Evolutionary conservation across 768 basidiomycete genomes (phyloP), one percentile per base, ranked within the genome.

Genomic region (Cubamyces lactineus): DNA sequence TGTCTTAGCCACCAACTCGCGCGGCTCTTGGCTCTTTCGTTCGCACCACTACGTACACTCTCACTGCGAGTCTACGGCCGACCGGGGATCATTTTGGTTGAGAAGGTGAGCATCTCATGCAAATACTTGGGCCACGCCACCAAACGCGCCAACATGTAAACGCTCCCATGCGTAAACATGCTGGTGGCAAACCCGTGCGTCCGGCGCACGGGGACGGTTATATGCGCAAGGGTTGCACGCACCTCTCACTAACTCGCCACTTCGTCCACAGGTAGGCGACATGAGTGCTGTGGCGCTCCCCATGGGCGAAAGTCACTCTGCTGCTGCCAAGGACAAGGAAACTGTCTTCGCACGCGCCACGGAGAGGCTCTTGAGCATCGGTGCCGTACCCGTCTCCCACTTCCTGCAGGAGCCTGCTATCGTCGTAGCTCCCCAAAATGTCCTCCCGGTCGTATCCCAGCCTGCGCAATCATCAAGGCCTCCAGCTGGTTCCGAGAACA

Each of bases 351-450:
- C 62, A 17, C 51, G 19, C 11, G 52, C 53, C 47, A 63, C 62
- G 8, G 40, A 63, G 23, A 42, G 30, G 13, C 41, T 63, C 8
- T 16, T 55, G 26, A 16, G 21, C 42, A 59, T 63, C 28, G 62
- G 62, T 17, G 62, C 62, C 15, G 62, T 63, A 1, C 46, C 57
- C 1, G 62, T 55, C 17, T 13, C 41, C 1, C 39, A 42, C 19
- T 59, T 55, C 52, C 17, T 63, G 39, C 41, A 61, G 21, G 59
- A 61, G 39, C 52, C 52, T 28, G 53, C 46, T 15, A 46, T 61
- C 3, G 39, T 34, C 13, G 19, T 40, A 7, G 46, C 41, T 23
- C 42, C 42, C 17, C 53, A 49, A 28, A 49, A 40, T 9, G 41
- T 30, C 9, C 13, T 46, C 21, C 2, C 30, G 6, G 40, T 45